These are phyloP conservation scores for Cladosporium austrohemisphaericum DNA, from an alignment of 2,329 filamentous ascomycete species.

Conservation along the genomic window DNA sequence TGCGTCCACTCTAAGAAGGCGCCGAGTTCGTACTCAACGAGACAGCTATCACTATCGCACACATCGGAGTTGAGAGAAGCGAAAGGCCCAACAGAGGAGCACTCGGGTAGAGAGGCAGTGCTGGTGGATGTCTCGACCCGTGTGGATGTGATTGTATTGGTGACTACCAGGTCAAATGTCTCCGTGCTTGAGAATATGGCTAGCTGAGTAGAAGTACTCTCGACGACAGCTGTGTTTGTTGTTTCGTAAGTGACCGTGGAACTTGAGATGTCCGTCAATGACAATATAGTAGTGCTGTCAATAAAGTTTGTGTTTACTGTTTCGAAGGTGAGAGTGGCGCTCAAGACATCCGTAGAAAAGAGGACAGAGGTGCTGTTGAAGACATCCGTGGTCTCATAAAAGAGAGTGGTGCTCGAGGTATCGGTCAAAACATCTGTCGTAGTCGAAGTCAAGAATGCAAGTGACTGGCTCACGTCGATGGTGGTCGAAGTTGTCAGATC, in stretches of 20 bases:
- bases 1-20: conserved; percentile 21
- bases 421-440: neutral
- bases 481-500: neutral
- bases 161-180: no score
- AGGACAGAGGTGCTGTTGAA: neutral
- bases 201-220: no score
- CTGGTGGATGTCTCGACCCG: no score
- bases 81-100: conserved; percentile 1
- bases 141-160: no score
- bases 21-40: conserved; percentile 20
- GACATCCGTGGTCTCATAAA: conserved; percentile 1
- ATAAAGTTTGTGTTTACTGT: neutral
- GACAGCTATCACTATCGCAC: conserved; percentile 19
- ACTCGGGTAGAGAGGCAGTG: no score
- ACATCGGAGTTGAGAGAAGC: conserved; percentile 10
- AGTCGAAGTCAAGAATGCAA: no score
- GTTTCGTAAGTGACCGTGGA: neutral
- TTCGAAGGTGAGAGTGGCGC: neutral
- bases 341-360: neutral
- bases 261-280: neutral
- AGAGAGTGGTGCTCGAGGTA: neutral
- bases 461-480: no score
- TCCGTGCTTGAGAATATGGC: no score
- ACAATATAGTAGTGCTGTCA: neutral
- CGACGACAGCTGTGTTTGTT: no score